Percentiles rank a stretch among this genome's conserved stretches.
These are phyloP conservation scores for Nothopassalora personata DNA, from an alignment of 2,329 filamentous ascomycete species.

Conservation along the genomic window DNA sequence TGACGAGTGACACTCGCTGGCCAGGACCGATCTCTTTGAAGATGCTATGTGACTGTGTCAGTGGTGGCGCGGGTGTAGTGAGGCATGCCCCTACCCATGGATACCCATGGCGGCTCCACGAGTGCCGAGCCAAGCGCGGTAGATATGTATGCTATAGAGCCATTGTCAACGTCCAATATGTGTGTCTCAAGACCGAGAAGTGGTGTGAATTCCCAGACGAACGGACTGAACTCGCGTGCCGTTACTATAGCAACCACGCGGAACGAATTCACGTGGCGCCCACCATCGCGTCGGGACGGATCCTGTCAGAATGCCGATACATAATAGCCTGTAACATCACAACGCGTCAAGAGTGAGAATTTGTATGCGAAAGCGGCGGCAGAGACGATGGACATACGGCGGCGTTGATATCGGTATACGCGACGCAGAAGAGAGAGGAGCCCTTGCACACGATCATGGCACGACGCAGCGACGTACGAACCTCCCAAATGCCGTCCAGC, in stretches of 20 bases:
- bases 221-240: neutral
- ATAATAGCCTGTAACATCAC: neutral
- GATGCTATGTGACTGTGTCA: slow-evolving; percentile 53
- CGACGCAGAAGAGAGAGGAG: neutral
- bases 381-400: neutral
- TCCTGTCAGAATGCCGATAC: neutral
- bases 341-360: neutral
- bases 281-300: neutral
- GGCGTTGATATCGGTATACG: neutral
- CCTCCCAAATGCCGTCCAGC: slow-evolving; percentile 4
- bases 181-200: neutral
- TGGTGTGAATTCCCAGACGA: neutral
- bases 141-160: neutral
- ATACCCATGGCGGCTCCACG: slow-evolving; percentile 22
- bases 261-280: neutral
- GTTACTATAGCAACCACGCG: slow-evolving; percentile 6
- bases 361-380: neutral
- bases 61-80: neutral
- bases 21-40: slow-evolving; percentile 84
- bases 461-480: slow-evolving; percentile 2
- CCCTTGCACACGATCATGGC: slow-evolving; percentile 2
- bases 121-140: neutral
- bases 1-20: slow-evolving; percentile 72
- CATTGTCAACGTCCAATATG: slow-evolving; percentile 1
- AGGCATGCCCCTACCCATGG: slow-evolving; percentile 18